Evolutionary conservation across 192 early-diverging fungal species (phyloP), one percentile per base, ranked within the genome.

Genomic region (Entomortierella lignicola): DNA sequence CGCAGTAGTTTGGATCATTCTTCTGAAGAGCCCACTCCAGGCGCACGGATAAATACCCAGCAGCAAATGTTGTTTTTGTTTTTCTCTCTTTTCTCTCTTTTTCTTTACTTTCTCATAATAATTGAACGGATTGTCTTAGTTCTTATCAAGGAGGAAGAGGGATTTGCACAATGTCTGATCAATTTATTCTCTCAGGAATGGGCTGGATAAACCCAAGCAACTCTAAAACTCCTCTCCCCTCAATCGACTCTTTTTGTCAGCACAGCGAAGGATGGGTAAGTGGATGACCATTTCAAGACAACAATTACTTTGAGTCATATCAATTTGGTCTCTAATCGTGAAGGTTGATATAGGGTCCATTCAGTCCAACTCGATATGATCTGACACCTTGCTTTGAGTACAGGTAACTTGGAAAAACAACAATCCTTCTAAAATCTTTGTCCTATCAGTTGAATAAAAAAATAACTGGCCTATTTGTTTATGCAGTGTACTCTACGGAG

Each of bases 211-310:
- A 47, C 44, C 15, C 15, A 15, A 15, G 17, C 44, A 47, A 20
- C 26, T 54, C 10, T 4, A 4, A 20, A 23, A 15, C 23, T 43
- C 4, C 11, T 41, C 13, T 18, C 1, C 8, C 34, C 17, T 26
- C n/a, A 4, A 30, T 58, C 13, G 13, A 55, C 12, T 39, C 55
- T 8, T 55, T 63, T 18, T 72, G 70, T 44, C 41, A 17, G 21
- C 70, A 72, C 2, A 41, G 39, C 15, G 70, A 72, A 48, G 70
- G 70, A 57, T 72, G 70, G 70, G 70, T 72, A 64, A 55, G 61
- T n/a, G 6, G 4, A 23, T 21, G 8, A 31, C 39, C 2, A 10
- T 23, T 6, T 4, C 2, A 8, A 25, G 11, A n/a, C 6, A 1
- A 25, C 47, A 17, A 2, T 51, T 17, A 55, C 25, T 31, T 0